A percentile compares a stretch with the other conserved stretches of the same genome.
Evolutionary conservation across 2,329 filamentous ascomycete species (phyloP).

Genomic region (Pseudocercospora cruenta): DNA sequence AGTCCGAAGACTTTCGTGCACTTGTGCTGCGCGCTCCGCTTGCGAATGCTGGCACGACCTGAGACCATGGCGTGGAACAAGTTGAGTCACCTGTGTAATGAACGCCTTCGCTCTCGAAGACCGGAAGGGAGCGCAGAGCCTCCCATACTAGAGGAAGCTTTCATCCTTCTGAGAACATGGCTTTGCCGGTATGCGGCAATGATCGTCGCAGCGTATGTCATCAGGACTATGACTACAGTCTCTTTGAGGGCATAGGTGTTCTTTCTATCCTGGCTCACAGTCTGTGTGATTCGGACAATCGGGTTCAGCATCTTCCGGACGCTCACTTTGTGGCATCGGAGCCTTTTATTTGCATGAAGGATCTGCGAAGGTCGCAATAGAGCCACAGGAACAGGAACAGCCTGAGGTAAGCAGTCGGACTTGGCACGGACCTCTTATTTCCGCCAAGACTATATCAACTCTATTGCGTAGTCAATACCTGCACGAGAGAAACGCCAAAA

Average conservation of each 20-base stretch:
- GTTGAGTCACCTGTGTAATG: background rate
- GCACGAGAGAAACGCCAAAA: no score
- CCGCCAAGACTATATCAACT: background rate
- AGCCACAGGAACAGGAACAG: background rate
- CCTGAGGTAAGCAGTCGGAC: background rate
- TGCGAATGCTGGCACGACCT: background rate
- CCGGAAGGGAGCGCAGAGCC: background rate
- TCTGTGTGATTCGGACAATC: no score
- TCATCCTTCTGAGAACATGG: background rate
- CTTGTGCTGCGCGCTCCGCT: background rate
- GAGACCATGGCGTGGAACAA: no score
- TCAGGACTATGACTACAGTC: background rate
- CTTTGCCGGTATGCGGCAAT: no score
- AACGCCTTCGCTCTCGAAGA: no score
- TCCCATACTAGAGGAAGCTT: background rate
- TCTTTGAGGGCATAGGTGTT: background rate
- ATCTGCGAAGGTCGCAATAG: background rate
- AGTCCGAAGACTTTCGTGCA: no score
- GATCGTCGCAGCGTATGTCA: background rate
- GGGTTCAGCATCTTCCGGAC: no score
- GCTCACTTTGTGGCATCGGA: background rate
- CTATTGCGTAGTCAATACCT: background rate
- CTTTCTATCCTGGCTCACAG: background rate
- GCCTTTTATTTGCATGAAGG: background rate
- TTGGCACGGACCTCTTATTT: background rate